Percentiles rank a stretch among this genome's conserved stretches.
phyloP scores from a whole-genome alignment of 495 filamentous ascomycete genomes.

The Penicillium turbatum region DNA sequence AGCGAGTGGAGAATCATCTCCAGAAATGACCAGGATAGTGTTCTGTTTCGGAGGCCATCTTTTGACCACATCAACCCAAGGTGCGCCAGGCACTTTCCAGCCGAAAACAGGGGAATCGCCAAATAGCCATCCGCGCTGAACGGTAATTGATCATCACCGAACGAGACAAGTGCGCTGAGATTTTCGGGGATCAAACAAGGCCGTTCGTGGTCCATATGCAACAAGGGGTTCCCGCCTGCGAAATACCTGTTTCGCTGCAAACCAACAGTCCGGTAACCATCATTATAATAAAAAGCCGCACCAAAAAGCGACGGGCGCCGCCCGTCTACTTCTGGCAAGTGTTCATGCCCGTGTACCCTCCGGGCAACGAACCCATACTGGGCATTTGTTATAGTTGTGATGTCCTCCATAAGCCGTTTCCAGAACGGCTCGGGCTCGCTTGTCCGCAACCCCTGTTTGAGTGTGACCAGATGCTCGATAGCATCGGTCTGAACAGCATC shows the following conservation, averaged over 20 bases:
- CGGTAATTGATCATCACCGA: conserved; percentile 57
- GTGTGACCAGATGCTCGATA: conserved; percentile 55
- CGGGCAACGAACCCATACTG: conserved; percentile 73
- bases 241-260: conserved; percentile 60
- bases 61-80: conserved; percentile 72
- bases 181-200: conserved; percentile 67
- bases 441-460: conserved; percentile 56
- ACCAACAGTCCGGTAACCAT: conserved; percentile 52
- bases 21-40: conserved; percentile 63
- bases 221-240: conserved; percentile 59
- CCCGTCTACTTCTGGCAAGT: conserved; percentile 33
- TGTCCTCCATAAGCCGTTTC: conserved; percentile 60
- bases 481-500: conserved; percentile 55
- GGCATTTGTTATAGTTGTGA: conserved; percentile 58
- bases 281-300: conserved; percentile 65
- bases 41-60: conserved; percentile 54
- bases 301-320: conserved; percentile 59
- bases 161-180: conserved; percentile 53
- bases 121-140: conserved; percentile 66
- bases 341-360: conserved; percentile 57
- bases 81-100: conserved; percentile 67
- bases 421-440: conserved; percentile 62
- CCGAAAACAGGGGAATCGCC: conserved; percentile 66
- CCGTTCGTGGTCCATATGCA: conserved; percentile 70
- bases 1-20: conserved; percentile 73